Base-by-base conservation (phyloP, 2,329 filamentous ascomycete species). In the Colletotrichum zoysiae region DNA sequence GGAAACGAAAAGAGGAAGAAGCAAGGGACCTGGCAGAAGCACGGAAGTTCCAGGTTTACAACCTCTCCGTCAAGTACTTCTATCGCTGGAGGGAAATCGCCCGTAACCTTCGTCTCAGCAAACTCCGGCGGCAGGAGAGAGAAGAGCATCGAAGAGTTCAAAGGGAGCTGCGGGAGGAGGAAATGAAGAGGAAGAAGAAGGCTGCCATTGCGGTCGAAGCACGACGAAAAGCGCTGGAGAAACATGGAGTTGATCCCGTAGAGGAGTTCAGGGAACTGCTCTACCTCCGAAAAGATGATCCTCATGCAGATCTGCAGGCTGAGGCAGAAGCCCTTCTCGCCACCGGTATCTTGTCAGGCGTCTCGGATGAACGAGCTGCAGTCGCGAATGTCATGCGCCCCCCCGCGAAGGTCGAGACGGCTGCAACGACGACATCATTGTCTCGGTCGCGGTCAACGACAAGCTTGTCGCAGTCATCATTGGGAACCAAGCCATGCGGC, bases 71-170 rank as follows among this genome's bases (percentile, higher is more conserved):
- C 70, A 88, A 85, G 59, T 90, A 83, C 77, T 89, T 90, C 71
- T 89, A 89, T 74, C 81, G 82, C 23, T 90, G 88, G 88, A 86
- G 84, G 60, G 78, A 85, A 18, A 83, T 79, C 50, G 86, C 85
- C 11, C 83, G 87, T 16, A 82, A 84, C 57, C 83, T 82, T 23
- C 83, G 85, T 3, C 82, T 87, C 20, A 83, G 84, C 67, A 82
- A 82, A n/a, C 83, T 89, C 30, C 86, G 88, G 9, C 83, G 82
- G 42, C 82, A 84, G 51, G 87, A 86, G 26, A 84, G 86, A 62
- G 86, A 88, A 38, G 78, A 81, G 2, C 88, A 86, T 76, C 83
- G 84, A 40, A 79, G 81, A 35, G 80, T 81, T 4, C 82, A 82
- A 35, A 78, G 81, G 38, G 80, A 81, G 7, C 82, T 82, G 65